phyloP scores from a whole-genome alignment of 2,329 filamentous ascomycete genomes.

The Ceratocystis alfenasii region DNA sequence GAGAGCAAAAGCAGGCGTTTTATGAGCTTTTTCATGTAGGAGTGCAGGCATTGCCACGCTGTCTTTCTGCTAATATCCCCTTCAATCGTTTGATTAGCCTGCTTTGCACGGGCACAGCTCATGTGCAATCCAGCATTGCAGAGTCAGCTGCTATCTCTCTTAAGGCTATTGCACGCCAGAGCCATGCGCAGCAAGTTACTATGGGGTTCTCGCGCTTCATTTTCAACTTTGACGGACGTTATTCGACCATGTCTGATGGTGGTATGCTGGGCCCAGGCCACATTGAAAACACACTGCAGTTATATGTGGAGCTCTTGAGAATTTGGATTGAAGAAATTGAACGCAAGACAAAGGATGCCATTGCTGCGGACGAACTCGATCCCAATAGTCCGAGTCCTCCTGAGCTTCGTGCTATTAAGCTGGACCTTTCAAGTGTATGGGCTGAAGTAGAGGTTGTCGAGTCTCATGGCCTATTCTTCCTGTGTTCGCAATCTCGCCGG shows the following conservation, averaged over 20 bases:
- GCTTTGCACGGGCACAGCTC: conserved; percentile 89
- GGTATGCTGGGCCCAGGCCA: conserved; percentile 89
- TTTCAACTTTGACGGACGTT: conserved; percentile 95
- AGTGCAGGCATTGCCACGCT: conserved; percentile 89
- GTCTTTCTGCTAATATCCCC: conserved; percentile 76
- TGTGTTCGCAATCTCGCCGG: conserved; percentile 86
- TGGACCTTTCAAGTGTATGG: conserved; percentile 79
- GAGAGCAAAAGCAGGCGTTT: conserved; percentile 84
- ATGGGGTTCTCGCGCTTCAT: conserved; percentile 96
- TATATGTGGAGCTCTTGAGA: conserved; percentile 86
- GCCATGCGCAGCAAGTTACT: conserved; percentile 86
- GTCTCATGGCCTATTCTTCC: conserved; percentile 89
- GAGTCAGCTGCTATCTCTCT: conserved; percentile 82
- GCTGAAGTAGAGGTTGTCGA: conserved; percentile 95
- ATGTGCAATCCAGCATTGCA: conserved; percentile 86
- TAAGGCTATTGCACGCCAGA: conserved; percentile 88
- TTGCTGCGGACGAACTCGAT: conserved; percentile 43
- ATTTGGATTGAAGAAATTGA: conserved; percentile 98
- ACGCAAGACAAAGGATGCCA: conserved; percentile 65
- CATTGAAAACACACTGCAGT: conserved; percentile 81
- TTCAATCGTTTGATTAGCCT: conserved; percentile 91
- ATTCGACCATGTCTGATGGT: conserved; percentile 95
- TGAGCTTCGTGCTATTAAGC: conserved; percentile 57
- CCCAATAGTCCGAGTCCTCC: conserved; percentile 32
- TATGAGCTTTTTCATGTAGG: conserved; percentile 93